phyloP scores from a whole-genome alignment of 73 alveolate genomes.

The Uronychia binucleata region DNA sequence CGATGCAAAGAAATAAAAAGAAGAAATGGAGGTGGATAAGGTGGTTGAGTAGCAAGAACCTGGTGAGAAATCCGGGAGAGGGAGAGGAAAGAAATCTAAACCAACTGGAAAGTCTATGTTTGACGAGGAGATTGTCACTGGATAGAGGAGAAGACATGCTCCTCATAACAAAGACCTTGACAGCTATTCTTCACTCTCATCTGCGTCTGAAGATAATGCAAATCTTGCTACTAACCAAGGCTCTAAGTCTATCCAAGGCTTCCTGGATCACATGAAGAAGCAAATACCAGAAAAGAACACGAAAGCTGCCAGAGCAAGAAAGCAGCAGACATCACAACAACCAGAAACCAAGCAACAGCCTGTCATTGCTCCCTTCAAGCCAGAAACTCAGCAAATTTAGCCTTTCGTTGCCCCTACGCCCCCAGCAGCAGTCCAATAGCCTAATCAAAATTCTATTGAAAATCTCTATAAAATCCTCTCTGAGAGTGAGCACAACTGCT shows the following conservation, averaged over 20 bases:
- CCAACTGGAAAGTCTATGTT: conserved; percentile 9
- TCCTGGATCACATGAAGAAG: no score
- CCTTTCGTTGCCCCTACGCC: not conserved
- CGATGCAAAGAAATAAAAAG: no score
- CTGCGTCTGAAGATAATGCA: no score
- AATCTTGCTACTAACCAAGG: not conserved
- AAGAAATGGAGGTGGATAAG: no score
- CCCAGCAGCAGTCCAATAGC: not conserved
- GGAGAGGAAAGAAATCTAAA: not conserved
- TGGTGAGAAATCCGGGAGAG: not conserved
- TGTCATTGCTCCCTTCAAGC: not conserved
- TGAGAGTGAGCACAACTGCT: conserved; percentile 49
- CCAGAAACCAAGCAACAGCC: no score
- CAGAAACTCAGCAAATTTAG: conserved; percentile 1
- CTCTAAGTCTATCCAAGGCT: conserved; percentile 6
- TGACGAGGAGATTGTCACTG: not conserved
- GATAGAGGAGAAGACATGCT: not conserved
- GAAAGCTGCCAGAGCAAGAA: conserved; percentile 20
- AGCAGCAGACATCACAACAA: no score
- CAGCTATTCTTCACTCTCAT: no score
- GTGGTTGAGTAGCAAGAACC: not conserved
- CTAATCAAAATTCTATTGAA: conserved; percentile 8
- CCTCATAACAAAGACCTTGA: not conserved
- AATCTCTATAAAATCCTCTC: conserved; percentile 15
- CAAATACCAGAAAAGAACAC: no score